phyloP scores from a whole-genome alignment of 805 yeast species.

The Zygosaccharomyces gambellarensis region DNA sequence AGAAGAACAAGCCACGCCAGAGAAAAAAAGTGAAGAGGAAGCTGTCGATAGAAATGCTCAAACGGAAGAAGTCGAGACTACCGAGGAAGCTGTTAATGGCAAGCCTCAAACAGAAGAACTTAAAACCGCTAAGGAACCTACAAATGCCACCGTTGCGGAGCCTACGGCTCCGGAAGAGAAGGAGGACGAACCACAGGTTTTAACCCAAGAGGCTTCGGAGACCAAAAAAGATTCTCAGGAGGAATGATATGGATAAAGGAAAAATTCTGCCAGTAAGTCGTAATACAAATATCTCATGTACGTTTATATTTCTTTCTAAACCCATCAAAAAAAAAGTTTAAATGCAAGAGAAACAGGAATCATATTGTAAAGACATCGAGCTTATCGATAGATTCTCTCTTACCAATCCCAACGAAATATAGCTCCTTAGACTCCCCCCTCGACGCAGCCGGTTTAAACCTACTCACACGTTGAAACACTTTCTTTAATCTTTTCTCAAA shows the following conservation, averaged over 20 bases:
- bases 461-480: constrained; percentile 57
- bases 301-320: constrained; percentile 1
- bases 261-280: not conserved
- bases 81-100: constrained; percentile 15
- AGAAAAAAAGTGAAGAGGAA: constrained; percentile 12
- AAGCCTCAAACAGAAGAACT: constrained; percentile 12
- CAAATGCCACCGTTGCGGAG: constrained; percentile 3
- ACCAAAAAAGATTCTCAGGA: constrained; percentile 5
- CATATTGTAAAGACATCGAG: constrained; percentile 38
- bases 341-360: not conserved
- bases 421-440: constrained; percentile 76
- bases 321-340: not conserved
- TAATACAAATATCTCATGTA: constrained; percentile 2
- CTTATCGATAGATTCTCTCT: constrained; percentile 41
- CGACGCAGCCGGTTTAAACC: constrained; percentile 79
- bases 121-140: constrained; percentile 7
- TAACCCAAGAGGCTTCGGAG: constrained; percentile 1
- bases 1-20: constrained; percentile 13
- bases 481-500: constrained; percentile 55
- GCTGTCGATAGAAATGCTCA: constrained; percentile 15
- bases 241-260: constrained; percentile 10
- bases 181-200: constrained; percentile 10
- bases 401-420: constrained; percentile 67
- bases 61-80: constrained; percentile 14
- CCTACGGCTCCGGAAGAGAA: constrained; percentile 13